Conservation (phyloP, 768 basidiomycete genomes). For the Leccinum obscurum region DNA sequence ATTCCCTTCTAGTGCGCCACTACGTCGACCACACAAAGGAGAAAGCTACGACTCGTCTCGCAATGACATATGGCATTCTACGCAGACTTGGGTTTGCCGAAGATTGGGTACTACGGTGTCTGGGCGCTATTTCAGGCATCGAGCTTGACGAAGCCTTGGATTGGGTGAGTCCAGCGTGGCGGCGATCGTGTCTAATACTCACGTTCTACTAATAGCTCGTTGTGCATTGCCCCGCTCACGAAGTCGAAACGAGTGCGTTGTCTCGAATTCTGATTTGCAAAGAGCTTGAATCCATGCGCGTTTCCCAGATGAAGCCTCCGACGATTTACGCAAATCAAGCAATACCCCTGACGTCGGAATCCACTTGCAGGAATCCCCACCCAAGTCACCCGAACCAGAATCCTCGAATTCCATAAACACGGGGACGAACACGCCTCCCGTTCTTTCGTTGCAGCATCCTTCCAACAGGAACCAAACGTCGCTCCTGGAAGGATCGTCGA, state of each 20-base stretch:
- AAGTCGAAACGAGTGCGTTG: conserved; percentile 43
- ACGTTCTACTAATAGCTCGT: conserved; percentile 49
- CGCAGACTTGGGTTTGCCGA: conserved; percentile 76
- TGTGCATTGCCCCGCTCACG: conserved; percentile 60
- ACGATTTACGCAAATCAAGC: conserved; percentile 11
- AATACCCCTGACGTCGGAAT: conserved; percentile 1
- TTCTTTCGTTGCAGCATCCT: conserved; percentile 33
- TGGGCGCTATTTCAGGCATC: conserved; percentile 59
- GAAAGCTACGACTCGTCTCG: conserved; percentile 68
- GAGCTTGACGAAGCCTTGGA: conserved; percentile 89
- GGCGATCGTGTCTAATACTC: conserved; percentile 4
- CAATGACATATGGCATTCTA: conserved; percentile 78
- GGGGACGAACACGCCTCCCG: conserved; percentile 42
- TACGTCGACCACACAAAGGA: conserved; percentile 61
- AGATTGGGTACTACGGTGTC: conserved; percentile 67
- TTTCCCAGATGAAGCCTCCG: conserved; percentile 15
- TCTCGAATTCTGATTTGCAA: background rate
- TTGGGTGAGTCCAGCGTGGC: conserved; percentile 61
- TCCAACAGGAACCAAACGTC: background rate
- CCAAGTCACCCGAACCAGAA: background rate
- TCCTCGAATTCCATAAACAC: conserved; percentile 25
- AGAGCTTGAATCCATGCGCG: conserved; percentile 3
- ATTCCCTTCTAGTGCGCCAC: conserved; percentile 9
- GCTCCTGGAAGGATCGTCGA: conserved; percentile 7
- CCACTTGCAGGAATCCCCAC: conserved; percentile 2